phyloP scores from a whole-genome alignment of 805 yeast genomes.

The Ogataea pini region DNA sequence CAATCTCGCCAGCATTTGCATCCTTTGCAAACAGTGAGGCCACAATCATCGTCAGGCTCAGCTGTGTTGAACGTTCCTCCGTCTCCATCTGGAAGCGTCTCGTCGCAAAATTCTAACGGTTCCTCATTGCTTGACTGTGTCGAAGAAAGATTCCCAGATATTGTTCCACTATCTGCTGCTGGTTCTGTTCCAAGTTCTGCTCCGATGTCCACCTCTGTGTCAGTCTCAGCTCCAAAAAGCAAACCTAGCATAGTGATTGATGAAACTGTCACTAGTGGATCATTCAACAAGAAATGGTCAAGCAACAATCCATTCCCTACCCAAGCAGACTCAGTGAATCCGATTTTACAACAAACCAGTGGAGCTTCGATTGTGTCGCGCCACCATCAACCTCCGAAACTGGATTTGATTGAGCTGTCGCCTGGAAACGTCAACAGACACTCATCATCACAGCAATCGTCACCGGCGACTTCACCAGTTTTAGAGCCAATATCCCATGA shows the following conservation, averaged over 20 bases:
- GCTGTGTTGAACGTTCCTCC: constrained; percentile 21
- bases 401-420: constrained; percentile 20
- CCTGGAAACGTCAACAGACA: constrained; percentile 2
- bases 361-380: constrained; percentile 13
- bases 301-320: constrained; percentile 31
- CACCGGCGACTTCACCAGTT: constrained; percentile 11
- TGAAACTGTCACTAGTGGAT: constrained; percentile 1
- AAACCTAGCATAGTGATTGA: constrained; percentile 19
- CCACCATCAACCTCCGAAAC: background rate
- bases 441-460: constrained; percentile 6
- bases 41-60: constrained; percentile 12
- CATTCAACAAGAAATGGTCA: constrained; percentile 22
- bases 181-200: background rate
- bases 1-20: constrained; percentile 18
- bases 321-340: background rate
- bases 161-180: constrained; percentile 7
- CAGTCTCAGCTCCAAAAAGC: background rate
- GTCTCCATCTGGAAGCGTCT: constrained; percentile 20
- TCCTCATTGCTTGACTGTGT: constrained; percentile 38
- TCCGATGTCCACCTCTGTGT: background rate
- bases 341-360: constrained; percentile 11
- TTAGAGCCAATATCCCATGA: constrained; percentile 1
- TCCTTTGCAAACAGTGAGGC: constrained; percentile 10
- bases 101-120: constrained; percentile 8
- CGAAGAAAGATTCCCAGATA: constrained; percentile 49